These are phyloP conservation scores for Chloranthus sessilifolius DNA, from an alignment of 164 flowering plant species.

Conservation along the genomic window DNA sequence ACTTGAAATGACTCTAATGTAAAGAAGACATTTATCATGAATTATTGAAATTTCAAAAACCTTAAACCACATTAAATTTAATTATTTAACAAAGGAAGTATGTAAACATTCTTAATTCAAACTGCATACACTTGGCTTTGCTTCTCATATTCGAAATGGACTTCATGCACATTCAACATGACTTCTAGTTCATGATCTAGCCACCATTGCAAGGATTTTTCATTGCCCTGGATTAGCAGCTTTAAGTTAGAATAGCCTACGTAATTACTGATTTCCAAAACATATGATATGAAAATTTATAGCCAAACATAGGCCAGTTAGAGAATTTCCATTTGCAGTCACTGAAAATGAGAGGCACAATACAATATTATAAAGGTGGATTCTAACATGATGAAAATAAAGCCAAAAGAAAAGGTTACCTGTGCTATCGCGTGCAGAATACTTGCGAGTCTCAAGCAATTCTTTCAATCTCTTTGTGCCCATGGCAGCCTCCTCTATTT, in stretches of 20 bases:
- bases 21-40: too few species aligned
- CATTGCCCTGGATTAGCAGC: conserved; percentile 50
- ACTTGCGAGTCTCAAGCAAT: conserved; percentile 89
- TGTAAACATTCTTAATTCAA: neutral
- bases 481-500: conserved; percentile 99
- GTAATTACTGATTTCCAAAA: too few species aligned
- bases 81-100: neutral
- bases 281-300: too few species aligned
- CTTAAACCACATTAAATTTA: neutral
- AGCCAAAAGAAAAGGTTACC: conserved; percentile 33
- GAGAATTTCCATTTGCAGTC: conserved; percentile 54
- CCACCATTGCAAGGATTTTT: conserved; percentile 90
- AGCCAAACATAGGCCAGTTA: conserved; percentile 40
- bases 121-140: conserved; percentile 94
- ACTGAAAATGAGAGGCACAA: conserved; percentile 33
- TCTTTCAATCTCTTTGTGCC: conserved; percentile 98
- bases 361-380: conserved; percentile 3
- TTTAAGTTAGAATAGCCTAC: conserved; percentile 9
- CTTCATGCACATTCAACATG: conserved; percentile 98
- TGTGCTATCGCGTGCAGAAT: conserved; percentile 69
- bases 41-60: too few species aligned
- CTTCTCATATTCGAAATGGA: conserved; percentile 92
- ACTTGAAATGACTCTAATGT: too few species aligned
- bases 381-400: neutral
- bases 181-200: conserved; percentile 98